These are phyloP conservation scores for Davidsoniella eucalypti DNA, from an alignment of 2,329 filamentous ascomycete species.

Conservation along the genomic window DNA sequence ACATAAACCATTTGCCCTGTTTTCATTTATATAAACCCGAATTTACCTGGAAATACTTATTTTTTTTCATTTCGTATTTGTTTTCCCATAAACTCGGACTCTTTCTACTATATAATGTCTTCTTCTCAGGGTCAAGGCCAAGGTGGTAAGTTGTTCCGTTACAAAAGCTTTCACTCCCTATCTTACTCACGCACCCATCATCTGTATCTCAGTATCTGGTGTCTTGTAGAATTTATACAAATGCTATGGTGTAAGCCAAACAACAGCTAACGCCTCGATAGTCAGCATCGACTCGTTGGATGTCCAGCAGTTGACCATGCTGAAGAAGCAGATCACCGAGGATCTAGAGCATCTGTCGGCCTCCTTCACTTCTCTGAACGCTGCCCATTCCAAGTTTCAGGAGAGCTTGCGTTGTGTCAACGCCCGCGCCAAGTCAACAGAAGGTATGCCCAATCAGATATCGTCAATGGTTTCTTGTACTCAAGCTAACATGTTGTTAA, in stretches of 20 bases:
- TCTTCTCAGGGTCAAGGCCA: conserved; percentile 9
- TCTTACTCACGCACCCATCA: not conserved
- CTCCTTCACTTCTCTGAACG: conserved; percentile 79
- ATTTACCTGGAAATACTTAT: too few relatives aligned
- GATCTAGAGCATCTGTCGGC: conserved; percentile 87
- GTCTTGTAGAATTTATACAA: not conserved
- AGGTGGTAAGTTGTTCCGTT: not conserved
- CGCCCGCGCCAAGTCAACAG: conserved; percentile 20
- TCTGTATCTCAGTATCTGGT: not conserved
- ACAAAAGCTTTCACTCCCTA: not conserved
- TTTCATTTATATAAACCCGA: too few relatives aligned
- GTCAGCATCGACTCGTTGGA: conserved; percentile 60
- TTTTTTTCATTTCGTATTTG: too few relatives aligned
- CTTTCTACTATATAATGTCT: conserved; percentile 1
- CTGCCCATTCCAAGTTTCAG: conserved; percentile 78
- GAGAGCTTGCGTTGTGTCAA: conserved; percentile 73
- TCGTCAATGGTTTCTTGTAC: not conserved
- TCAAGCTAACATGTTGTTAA: not conserved
- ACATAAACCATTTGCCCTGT: too few relatives aligned
- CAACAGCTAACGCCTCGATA: not conserved
- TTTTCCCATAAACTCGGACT: too few relatives aligned
- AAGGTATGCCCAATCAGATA: not conserved
- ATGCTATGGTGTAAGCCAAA: not conserved
- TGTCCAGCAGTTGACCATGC: conserved; percentile 67
- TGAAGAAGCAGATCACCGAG: conserved; percentile 92